Evolutionary conservation across 352 stramenopile genomes (phyloP).

Genomic region (Phytophthora crassamura): DNA sequence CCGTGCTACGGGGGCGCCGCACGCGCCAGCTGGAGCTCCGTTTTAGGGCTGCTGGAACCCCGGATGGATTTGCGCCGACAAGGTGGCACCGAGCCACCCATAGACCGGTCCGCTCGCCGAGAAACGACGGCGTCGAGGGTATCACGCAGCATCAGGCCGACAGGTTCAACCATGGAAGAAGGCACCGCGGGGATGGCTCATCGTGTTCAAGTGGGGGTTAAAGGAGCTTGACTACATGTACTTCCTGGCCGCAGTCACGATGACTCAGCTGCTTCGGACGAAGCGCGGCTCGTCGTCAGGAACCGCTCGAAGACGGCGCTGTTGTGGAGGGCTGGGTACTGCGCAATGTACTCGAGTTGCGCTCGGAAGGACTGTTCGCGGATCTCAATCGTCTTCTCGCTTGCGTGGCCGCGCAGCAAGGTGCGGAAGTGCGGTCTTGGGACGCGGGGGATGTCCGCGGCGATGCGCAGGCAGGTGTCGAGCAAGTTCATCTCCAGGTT

Average conservation of each 20-base stretch:
- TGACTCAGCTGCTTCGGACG: slow-evolving; percentile 10
- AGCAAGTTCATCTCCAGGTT: slow-evolving; percentile 47
- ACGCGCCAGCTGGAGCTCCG: slow-evolving; percentile 21
- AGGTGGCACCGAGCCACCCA: slow-evolving; percentile 5
- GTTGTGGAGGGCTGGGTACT: slow-evolving; percentile 38
- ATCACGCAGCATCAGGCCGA: slow-evolving; percentile 11
- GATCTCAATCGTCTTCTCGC: slow-evolving; percentile 48
- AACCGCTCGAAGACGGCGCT: slow-evolving; percentile 59
- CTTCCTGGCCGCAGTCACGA: neutral
- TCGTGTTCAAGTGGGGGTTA: no score
- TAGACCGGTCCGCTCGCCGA: slow-evolving; percentile 10
- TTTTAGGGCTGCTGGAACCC: slow-evolving; percentile 18
- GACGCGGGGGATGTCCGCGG: slow-evolving; percentile 35
- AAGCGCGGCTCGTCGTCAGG: slow-evolving; percentile 25
- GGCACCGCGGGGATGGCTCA: neutral
- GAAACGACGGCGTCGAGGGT: slow-evolving; percentile 19
- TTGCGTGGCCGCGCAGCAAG: slow-evolving; percentile 48
- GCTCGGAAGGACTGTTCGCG: slow-evolving; percentile 48
- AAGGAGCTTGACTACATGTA: neutral
- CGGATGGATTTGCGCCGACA: slow-evolving; percentile 4
- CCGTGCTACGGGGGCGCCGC: slow-evolving; percentile 19
- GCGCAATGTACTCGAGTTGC: slow-evolving; percentile 50
- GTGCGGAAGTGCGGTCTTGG: slow-evolving; percentile 33
- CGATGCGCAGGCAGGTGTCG: slow-evolving; percentile 29
- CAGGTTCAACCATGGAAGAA: slow-evolving; percentile 13